Evolutionary conservation across 129 eudicot genomes (phyloP).

Genomic region (Helianthus annuus): DNA sequence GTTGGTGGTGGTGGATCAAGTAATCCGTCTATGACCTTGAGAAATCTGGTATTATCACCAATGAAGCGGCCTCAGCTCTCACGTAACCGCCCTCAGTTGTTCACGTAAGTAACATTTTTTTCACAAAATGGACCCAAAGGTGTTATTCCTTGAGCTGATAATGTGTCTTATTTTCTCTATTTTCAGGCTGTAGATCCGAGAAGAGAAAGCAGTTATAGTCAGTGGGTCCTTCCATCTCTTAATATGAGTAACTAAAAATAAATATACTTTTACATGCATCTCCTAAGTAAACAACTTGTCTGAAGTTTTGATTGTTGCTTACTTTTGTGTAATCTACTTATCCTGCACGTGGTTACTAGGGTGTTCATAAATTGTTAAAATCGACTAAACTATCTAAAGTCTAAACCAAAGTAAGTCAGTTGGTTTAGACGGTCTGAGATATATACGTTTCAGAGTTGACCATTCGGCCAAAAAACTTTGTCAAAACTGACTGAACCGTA

Average conservation of each 20-base stretch:
- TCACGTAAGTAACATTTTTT: constrained; percentile 58
- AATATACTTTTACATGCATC: constrained; percentile 3
- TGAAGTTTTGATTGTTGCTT: neutral
- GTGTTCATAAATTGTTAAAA: neutral
- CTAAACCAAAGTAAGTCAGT: neutral
- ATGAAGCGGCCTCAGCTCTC: constrained; percentile 86
- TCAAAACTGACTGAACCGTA: neutral
- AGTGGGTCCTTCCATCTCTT: constrained; percentile 7
- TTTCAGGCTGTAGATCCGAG: constrained; percentile 32
- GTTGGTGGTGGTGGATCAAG: constrained; percentile 54
- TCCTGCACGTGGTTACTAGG: neutral
- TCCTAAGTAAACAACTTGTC: constrained; percentile 1
- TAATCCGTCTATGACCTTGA: constrained; percentile 82
- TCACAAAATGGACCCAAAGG: neutral
- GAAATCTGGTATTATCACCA: constrained; percentile 89
- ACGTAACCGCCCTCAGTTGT: constrained; percentile 83
- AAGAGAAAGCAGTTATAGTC: constrained; percentile 6
- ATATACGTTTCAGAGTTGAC: neutral
- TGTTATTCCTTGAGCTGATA: neutral
- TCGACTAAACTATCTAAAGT: neutral
- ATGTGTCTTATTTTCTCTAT: constrained; percentile 11
- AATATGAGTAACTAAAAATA: constrained; percentile 14
- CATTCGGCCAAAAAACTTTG: neutral
- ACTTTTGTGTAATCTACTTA: constrained; percentile 8
- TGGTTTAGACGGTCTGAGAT: neutral